These are phyloP conservation scores for Rutstroemia sp. DNA, from an alignment of 2,329 filamentous ascomycete species.

Conservation along the genomic window DNA sequence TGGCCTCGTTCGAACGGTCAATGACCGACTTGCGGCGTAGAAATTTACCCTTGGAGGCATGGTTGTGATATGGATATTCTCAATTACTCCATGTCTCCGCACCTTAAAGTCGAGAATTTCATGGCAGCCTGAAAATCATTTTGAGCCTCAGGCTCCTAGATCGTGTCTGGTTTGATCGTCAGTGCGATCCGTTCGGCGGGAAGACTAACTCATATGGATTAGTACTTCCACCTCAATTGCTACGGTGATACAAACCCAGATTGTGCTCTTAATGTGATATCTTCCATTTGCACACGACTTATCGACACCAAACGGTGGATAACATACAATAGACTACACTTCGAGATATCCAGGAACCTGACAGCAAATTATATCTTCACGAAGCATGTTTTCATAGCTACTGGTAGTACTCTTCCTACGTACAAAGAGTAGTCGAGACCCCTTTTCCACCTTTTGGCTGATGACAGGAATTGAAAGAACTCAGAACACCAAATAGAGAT, in stretches of 20 bases:
- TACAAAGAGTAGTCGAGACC: background rate
- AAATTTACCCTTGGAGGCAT: constrained; percentile 52
- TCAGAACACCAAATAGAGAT: constrained; percentile 1
- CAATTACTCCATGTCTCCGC: background rate
- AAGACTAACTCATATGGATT: too few species aligned
- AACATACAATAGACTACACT: too few species aligned
- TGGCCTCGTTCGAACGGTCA: constrained; percentile 34
- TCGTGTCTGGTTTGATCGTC: too few species aligned
- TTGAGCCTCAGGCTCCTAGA: too few species aligned
- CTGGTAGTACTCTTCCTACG: background rate
- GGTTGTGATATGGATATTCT: constrained; percentile 13
- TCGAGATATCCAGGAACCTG: too few species aligned
- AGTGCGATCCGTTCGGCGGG: too few species aligned
- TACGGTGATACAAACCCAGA: too few species aligned
- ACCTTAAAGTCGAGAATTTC: constrained; percentile 1
- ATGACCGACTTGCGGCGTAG: constrained; percentile 36
- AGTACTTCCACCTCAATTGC: too few species aligned
- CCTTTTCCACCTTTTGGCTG: background rate
- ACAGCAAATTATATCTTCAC: too few species aligned
- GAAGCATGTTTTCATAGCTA: background rate
- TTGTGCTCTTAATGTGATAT: too few species aligned
- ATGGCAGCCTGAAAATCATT: background rate
- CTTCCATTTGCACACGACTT: too few species aligned
- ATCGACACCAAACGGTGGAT: too few species aligned
- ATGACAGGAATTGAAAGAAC: constrained; percentile 1